Percentiles rank a stretch among this genome's conserved stretches.
These are phyloP conservation scores for Coemansia sp. DNA, from an alignment of 192 early-diverging fungal species.

Conservation along the genomic window DNA sequence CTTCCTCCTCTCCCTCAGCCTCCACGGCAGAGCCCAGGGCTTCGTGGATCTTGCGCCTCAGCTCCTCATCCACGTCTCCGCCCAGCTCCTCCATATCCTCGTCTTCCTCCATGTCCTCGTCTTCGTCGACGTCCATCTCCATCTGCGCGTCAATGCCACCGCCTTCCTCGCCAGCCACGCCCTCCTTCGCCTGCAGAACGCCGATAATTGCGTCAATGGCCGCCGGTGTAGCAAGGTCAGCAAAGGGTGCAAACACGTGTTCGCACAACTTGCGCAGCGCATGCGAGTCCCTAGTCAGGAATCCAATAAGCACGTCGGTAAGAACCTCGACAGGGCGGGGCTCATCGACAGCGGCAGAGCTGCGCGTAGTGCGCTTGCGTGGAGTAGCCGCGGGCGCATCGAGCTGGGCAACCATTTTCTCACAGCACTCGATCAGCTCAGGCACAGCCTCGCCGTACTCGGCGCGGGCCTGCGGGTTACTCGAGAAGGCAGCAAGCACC, in stretches of 20 bases:
- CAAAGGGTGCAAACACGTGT: constrained; percentile 86
- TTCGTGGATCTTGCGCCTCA: constrained; percentile 70
- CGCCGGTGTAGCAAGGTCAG: constrained; percentile 71
- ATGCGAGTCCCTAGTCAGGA: constrained; percentile 83
- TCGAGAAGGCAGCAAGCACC: constrained; percentile 53
- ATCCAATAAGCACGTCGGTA: constrained; percentile 87
- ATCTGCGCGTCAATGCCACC: constrained; percentile 61
- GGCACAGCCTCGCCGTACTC: constrained; percentile 60
- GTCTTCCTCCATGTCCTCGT: constrained; percentile 56
- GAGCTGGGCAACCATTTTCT: constrained; percentile 63
- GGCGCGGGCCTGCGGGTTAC: constrained; percentile 67
- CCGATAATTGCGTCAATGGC: constrained; percentile 77
- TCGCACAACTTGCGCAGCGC: constrained; percentile 76
- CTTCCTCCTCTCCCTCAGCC: constrained; percentile 59
- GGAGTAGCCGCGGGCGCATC: constrained; percentile 49
- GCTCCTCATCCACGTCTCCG: constrained; percentile 74
- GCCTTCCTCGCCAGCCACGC: constrained; percentile 60
- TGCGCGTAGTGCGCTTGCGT: constrained; percentile 43
- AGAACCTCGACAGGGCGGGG: constrained; percentile 90
- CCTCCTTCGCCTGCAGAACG: constrained; percentile 67
- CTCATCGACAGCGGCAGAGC: constrained; percentile 60
- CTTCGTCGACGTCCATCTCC: constrained; percentile 48
- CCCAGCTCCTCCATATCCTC: constrained; percentile 57
- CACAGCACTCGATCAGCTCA: constrained; percentile 79
- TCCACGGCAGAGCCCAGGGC: constrained; percentile 62